These are phyloP conservation scores for Hygrophoropsis aurantiaca DNA, from an alignment of 768 basidiomycete species.

Conservation along the genomic window DNA sequence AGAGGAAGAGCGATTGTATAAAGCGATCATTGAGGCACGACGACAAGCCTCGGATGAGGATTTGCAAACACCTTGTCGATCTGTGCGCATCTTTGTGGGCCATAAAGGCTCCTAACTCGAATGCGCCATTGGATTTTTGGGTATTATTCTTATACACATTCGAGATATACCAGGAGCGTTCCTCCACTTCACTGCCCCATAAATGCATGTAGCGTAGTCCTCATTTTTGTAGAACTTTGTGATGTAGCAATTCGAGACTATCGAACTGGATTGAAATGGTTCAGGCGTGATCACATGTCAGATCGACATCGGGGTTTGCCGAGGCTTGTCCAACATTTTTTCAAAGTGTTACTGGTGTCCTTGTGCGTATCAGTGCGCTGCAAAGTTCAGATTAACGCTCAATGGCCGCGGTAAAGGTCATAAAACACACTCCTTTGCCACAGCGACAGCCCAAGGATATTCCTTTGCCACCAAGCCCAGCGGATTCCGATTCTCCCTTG, in stretches of 20 bases:
- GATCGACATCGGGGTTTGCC: slow-evolving; percentile 6
- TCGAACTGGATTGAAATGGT: neutral
- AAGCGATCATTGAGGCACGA: slow-evolving; percentile 60
- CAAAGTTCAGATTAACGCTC: slow-evolving; percentile 2
- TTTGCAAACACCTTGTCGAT: slow-evolving; percentile 51
- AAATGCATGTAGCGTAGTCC: slow-evolving; percentile 3
- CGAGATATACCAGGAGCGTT: slow-evolving; percentile 5
- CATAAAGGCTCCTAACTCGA: slow-evolving; percentile 39
- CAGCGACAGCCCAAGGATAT: slow-evolving; percentile 39
- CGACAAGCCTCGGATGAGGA: slow-evolving; percentile 53
- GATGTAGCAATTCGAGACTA: neutral
- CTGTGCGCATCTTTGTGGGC: slow-evolving; percentile 61
- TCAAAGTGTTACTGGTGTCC: neutral
- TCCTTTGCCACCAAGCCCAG: slow-evolving; percentile 29
- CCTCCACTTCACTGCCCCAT: neutral
- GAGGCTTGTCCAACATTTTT: slow-evolving; percentile 1
- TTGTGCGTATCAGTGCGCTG: neutral
- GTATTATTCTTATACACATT: slow-evolving; percentile 26
- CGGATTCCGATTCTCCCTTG: slow-evolving; percentile 15
- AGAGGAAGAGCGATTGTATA: slow-evolving; percentile 62
- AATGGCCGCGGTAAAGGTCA: slow-evolving; percentile 16
- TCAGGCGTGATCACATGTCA: no score
- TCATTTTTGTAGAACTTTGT: neutral
- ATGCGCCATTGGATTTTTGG: neutral
- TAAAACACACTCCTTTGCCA: slow-evolving; percentile 11